These are phyloP conservation scores for Penicillium psychrofluorescens DNA, from an alignment of 495 filamentous ascomycete genomes.

Conservation along the genomic window DNA sequence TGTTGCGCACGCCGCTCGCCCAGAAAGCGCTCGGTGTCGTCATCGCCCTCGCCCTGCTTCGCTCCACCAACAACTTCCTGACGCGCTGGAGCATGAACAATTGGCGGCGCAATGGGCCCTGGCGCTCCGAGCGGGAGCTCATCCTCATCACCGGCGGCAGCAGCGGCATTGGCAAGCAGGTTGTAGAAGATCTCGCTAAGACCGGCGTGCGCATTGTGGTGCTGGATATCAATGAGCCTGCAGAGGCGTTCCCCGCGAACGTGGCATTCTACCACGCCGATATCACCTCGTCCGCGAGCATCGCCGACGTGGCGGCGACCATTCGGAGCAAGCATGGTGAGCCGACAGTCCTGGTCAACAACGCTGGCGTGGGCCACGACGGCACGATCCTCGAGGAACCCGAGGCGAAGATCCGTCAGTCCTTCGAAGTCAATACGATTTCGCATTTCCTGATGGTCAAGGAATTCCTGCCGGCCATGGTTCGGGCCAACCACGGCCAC, in stretches of 20 bases:
- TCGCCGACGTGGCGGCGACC: constrained; percentile 34
- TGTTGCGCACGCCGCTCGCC: constrained; percentile 18
- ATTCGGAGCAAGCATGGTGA: constrained; percentile 42
- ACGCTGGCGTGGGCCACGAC: constrained; percentile 47
- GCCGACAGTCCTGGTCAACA: constrained; percentile 53
- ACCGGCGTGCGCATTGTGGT: constrained; percentile 44
- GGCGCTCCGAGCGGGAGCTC: constrained; percentile 42
- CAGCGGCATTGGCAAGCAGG: constrained; percentile 48
- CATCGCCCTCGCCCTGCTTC: constrained; percentile 29
- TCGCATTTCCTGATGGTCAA: constrained; percentile 50
- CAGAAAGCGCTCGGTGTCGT: constrained; percentile 23
- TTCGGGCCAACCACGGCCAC: constrained; percentile 53
- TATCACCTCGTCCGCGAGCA: constrained; percentile 40
- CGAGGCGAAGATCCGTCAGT: constrained; percentile 37
- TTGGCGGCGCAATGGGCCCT: constrained; percentile 34
- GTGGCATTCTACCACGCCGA: constrained; percentile 44
- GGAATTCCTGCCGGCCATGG: constrained; percentile 56
- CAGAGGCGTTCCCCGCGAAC: constrained; percentile 27
- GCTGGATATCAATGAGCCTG: constrained; percentile 39
- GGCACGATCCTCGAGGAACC: constrained; percentile 40
- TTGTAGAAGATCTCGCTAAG: constrained; percentile 39
- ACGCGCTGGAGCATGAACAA: constrained; percentile 41
- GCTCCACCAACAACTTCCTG: constrained; percentile 32
- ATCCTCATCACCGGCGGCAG: constrained; percentile 52
- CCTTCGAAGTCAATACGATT: constrained; percentile 55